Conservation (phyloP, 768 basidiomycete species). For the Lactarius indigo region DNA sequence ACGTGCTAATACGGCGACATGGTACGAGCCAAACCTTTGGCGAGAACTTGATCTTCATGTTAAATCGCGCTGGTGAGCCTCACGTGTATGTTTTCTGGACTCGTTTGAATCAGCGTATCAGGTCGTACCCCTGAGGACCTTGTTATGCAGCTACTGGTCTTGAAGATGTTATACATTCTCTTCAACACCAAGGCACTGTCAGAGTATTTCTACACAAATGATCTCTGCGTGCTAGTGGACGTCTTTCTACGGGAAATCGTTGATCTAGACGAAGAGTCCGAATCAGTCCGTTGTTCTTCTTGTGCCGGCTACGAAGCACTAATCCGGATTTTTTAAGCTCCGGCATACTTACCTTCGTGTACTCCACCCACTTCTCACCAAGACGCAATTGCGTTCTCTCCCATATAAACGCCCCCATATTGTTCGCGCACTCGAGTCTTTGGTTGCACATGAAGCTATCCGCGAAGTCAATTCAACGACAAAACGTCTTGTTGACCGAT, state of each 20-base stretch:
- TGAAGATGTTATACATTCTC: constrained; percentile 92
- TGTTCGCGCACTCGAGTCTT: constrained; percentile 72
- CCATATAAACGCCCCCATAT: constrained; percentile 94
- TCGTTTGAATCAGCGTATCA: constrained; percentile 30
- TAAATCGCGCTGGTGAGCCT: constrained; percentile 85
- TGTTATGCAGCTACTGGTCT: constrained; percentile 90
- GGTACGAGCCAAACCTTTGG: constrained; percentile 93
- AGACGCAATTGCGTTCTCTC: constrained; percentile 79
- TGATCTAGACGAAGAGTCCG: constrained; percentile 89
- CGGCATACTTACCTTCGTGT: constrained; percentile 97
- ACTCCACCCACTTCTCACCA: constrained; percentile 89
- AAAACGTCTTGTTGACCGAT: constrained; percentile 86
- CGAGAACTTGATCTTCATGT: constrained; percentile 98
- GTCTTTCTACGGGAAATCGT: constrained; percentile 94
- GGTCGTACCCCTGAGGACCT: constrained; percentile 86
- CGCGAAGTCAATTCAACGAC: constrained; percentile 86
- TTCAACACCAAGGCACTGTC: constrained; percentile 91
- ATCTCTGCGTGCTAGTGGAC: constrained; percentile 92
- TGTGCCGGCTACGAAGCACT: neutral
- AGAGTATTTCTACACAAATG: constrained; percentile 98
- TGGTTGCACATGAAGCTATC: constrained; percentile 69
- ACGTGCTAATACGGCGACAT: constrained; percentile 78
- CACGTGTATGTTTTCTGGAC: neutral
- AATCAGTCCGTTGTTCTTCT: constrained; percentile 60
- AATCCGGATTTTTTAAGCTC: constrained; percentile 44